phyloP scores from a whole-genome alignment of 2,329 filamentous ascomycete species.

The Fusarium metavorans region DNA sequence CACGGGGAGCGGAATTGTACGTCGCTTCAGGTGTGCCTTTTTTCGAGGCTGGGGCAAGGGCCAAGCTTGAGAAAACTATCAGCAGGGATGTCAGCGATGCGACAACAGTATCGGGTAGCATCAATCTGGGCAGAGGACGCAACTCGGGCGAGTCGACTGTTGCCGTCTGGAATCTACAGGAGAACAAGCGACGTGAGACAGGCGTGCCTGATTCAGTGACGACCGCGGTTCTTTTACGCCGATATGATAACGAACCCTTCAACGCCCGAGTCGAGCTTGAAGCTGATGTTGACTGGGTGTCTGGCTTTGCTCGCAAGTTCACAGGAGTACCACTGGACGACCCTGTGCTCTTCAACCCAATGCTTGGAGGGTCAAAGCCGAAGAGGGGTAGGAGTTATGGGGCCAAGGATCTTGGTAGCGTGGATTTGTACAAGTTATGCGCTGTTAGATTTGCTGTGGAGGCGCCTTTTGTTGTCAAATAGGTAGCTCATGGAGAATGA shows the following conservation, averaged over 20 bases:
- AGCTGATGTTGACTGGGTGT: slow-evolving; percentile 5
- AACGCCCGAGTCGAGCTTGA: slow-evolving; percentile 6
- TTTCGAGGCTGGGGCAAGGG: neutral
- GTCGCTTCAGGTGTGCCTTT: neutral
- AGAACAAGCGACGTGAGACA: slow-evolving; percentile 1
- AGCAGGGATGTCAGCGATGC: slow-evolving; percentile 13
- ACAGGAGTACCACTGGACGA: slow-evolving; percentile 5
- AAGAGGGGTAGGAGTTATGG: neutral
- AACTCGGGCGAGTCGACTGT: slow-evolving; percentile 10
- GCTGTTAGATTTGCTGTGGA: slow-evolving; percentile 2
- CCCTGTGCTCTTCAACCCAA: slow-evolving; percentile 10
- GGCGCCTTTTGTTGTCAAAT: neutral
- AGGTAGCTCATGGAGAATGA: neutral
- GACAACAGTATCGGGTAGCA: neutral
- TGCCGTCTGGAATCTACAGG: slow-evolving; percentile 12
- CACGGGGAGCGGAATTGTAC: neutral
- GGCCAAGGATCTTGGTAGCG: neutral
- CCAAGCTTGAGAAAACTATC: slow-evolving; percentile 2
- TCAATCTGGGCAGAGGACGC: slow-evolving; percentile 2
- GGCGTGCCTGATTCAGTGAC: slow-evolving; percentile 11
- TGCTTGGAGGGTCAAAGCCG: neutral
- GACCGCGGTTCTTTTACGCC: neutral
- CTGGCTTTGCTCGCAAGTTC: slow-evolving; percentile 7
- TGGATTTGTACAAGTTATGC: slow-evolving; percentile 5
- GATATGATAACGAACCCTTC: slow-evolving; percentile 4